These are phyloP conservation scores for Pichia sp. DNA, from an alignment of 1,139 yeast genomes.

Conservation along the genomic window DNA sequence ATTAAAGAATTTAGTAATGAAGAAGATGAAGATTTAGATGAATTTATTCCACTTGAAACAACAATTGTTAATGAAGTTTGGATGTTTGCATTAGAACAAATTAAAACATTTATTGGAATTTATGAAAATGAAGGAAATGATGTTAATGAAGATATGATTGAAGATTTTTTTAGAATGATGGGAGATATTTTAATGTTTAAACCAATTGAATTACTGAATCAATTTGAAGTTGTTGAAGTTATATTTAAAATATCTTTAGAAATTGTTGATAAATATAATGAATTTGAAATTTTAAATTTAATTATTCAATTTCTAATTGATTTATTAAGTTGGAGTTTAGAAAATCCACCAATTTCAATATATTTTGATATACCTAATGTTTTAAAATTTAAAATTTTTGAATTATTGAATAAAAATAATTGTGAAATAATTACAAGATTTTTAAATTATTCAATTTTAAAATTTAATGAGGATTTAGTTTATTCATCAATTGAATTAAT, in stretches of 20 bases:
- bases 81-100: conserved; percentile 45
- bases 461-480: conserved; percentile 64
- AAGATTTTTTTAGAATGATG: conserved; percentile 84
- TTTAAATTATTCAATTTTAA: conserved; percentile 61
- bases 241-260: conserved; percentile 56
- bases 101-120: conserved; percentile 37
- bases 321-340: conserved; percentile 77
- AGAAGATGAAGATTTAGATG: conserved; percentile 9
- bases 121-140: conserved; percentile 17
- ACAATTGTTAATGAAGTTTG: conserved; percentile 39
- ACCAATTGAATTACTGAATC: conserved; percentile 58
- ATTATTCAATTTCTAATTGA: conserved; percentile 75
- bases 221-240: conserved; percentile 47
- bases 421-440: conserved; percentile 48
- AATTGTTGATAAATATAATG: conserved; percentile 50
- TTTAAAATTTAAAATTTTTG: conserved; percentile 45
- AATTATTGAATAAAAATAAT: conserved; percentile 47
- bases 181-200: conserved; percentile 74
- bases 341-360: conserved; percentile 71
- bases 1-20: conserved; percentile 55
- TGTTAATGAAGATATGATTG: conserved; percentile 53
- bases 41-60: conserved; percentile 21
- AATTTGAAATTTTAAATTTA: conserved; percentile 64
- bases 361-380: conserved; percentile 48
- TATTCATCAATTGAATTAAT: conserved; percentile 74